A percentile compares a stretch with the other conserved stretches of the same genome.
Evolutionary conservation across 768 basidiomycete species (phyloP).

Genomic region (Russula vinacea): DNA sequence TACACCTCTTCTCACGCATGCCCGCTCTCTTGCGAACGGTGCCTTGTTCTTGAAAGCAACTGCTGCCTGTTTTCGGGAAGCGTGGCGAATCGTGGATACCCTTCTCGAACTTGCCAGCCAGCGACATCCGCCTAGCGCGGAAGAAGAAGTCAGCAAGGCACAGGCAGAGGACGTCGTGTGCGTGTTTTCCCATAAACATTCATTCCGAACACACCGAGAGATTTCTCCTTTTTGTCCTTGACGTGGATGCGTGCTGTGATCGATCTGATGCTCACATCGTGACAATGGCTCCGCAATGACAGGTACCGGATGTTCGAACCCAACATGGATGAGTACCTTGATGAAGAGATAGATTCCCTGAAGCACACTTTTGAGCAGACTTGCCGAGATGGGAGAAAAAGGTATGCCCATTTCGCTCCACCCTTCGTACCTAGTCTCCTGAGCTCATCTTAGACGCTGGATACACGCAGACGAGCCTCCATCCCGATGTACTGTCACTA

Average conservation of each 20-base stretch:
- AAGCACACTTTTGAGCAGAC: conserved; percentile 70
- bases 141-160: conserved; percentile 45
- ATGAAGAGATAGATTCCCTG: conserved; percentile 84
- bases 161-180: conserved; percentile 83
- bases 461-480: conserved; percentile 19
- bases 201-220: conserved; percentile 4
- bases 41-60: conserved; percentile 71
- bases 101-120: conserved; percentile 54
- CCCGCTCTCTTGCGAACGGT: conserved; percentile 68
- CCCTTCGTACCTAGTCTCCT: conserved; percentile 53
- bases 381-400: conserved; percentile 80
- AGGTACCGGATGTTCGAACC: conserved; percentile 94
- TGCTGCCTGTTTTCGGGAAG: conserved; percentile 86
- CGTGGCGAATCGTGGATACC: conserved; percentile 80
- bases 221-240: conserved; percentile 4
- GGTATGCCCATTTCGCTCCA: conserved; percentile 47
- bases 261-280: conserved; percentile 9
- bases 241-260: conserved; percentile 13
- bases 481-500: conserved; percentile 14
- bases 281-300: conserved; percentile 14
- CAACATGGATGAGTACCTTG: conserved; percentile 97
- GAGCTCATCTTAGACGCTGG: conserved; percentile 52
- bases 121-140: conserved; percentile 25
- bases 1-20: conserved; percentile 67
- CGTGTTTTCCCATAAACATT: conserved; percentile 34